phyloP scores from a whole-genome alignment of 1,284 basidiomycete species.

The Papiliotrema flavescens region DNA sequence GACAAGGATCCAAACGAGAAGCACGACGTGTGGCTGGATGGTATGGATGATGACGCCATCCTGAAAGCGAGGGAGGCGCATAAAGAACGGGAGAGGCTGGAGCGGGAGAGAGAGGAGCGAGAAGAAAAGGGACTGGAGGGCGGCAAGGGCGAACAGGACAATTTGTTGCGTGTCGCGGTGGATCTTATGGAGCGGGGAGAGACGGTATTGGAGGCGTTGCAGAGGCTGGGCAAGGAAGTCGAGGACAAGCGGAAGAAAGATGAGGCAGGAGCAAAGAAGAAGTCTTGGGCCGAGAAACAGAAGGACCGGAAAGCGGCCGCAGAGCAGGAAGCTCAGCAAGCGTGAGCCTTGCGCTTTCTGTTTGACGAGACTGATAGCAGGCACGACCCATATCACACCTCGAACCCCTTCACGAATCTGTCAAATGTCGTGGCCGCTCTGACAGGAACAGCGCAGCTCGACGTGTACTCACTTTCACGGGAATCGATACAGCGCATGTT shows the following conservation, averaged over 20 bases:
- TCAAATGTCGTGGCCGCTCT: constrained; percentile 45
- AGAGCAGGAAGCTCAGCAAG: constrained; percentile 21
- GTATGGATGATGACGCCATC: constrained; percentile 79
- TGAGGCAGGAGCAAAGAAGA: constrained; percentile 36
- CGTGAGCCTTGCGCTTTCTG: constrained; percentile 24
- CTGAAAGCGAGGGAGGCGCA: constrained; percentile 74
- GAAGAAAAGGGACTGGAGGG: constrained; percentile 45
- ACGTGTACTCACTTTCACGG: constrained; percentile 49
- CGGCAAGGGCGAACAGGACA: constrained; percentile 57
- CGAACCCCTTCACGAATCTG: constrained; percentile 45
- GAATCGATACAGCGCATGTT: constrained; percentile 49
- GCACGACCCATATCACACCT: constrained; percentile 27
- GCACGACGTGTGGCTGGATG: constrained; percentile 95
- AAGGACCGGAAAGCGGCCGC: constrained; percentile 45
- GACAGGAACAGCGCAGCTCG: constrained; percentile 45
- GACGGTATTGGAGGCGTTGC: constrained; percentile 82
- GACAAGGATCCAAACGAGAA: constrained; percentile 79
- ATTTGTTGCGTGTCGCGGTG: constrained; percentile 66
- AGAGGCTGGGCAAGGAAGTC: constrained; percentile 70
- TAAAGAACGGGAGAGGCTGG: constrained; percentile 61
- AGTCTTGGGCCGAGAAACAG: constrained; percentile 48
- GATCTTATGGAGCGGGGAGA: constrained; percentile 79
- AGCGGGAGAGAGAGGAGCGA: constrained; percentile 64
- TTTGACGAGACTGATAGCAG: not conserved
- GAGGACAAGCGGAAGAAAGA: constrained; percentile 57